Percentiles rank a stretch among this genome's conserved stretches.
Evolutionary conservation across 2,329 filamentous ascomycete species (phyloP).

Genomic region (Aspergillus caelatus): DNA sequence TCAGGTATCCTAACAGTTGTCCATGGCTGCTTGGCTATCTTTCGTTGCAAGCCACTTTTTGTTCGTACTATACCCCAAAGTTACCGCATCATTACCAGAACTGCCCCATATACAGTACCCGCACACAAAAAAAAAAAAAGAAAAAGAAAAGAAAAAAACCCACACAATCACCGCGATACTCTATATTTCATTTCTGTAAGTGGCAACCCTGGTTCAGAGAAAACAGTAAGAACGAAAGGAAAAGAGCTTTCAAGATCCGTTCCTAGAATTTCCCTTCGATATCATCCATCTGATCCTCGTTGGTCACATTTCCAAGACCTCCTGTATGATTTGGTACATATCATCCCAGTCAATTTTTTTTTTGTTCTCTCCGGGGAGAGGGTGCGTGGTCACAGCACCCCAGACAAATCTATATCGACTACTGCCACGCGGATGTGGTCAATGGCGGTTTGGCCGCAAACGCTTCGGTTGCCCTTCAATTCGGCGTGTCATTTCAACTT

Average conservation of each 20-base stretch:
- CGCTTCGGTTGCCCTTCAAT: constrained; percentile 1
- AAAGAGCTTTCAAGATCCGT: background rate
- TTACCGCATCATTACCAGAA: constrained; percentile 14
- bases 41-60: background rate
- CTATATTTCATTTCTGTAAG: background rate
- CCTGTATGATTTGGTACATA: background rate
- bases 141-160: background rate
- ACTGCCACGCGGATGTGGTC: background rate
- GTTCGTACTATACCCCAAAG: background rate
- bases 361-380: background rate
- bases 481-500: background rate
- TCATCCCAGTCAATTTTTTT: background rate
- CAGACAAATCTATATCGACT: background rate
- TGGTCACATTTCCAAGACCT: background rate
- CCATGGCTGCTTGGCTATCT: background rate
- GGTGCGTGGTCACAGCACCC: background rate
- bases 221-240: background rate
- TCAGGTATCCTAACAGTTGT: background rate
- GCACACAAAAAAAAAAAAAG: background rate
- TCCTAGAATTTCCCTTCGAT: background rate
- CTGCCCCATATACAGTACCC: background rate
- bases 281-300: background rate
- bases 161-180: background rate
- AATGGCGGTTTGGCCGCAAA: constrained; percentile 1
- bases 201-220: background rate